Percentiles rank a stretch among this genome's conserved stretches.
These are phyloP conservation scores for Penicillium waksmanii DNA, from an alignment of 495 filamentous ascomycete genomes.

Conservation along the genomic window DNA sequence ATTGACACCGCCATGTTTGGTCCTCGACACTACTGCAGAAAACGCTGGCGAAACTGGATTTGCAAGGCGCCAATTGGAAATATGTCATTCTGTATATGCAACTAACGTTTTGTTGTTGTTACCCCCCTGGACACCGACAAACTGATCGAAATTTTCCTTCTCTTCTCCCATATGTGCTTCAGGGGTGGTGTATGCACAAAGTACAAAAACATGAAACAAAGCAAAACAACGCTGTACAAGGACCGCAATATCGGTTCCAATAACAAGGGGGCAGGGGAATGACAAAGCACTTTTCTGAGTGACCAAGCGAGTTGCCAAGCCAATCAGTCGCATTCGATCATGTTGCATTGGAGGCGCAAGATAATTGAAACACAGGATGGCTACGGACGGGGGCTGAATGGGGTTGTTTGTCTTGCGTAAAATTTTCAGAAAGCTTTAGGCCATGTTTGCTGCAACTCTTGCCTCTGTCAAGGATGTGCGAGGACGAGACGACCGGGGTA, in stretches of 20 bases:
- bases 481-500: constrained; percentile 4
- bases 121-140: constrained; percentile 2
- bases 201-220: constrained; percentile 2
- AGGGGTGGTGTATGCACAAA: constrained; percentile 1
- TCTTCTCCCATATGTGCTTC: constrained; percentile 9
- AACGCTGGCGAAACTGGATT: constrained; percentile 11
- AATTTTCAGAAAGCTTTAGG: constrained; percentile 4
- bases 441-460: background rate
- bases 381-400: background rate
- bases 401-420: constrained; percentile 7
- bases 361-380: constrained; percentile 11
- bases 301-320: constrained; percentile 10
- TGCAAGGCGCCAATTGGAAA: background rate
- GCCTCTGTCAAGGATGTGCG: constrained; percentile 19
- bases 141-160: background rate
- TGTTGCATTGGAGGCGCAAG: constrained; percentile 13
- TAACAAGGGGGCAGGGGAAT: constrained; percentile 1
- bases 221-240: constrained; percentile 10
- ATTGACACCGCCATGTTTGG: constrained; percentile 37
- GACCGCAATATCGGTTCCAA: constrained; percentile 11
- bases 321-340: constrained; percentile 17
- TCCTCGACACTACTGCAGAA: constrained; percentile 30
- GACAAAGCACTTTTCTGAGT: constrained; percentile 27
- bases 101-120: constrained; percentile 9
- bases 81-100: constrained; percentile 20